phyloP scores from a whole-genome alignment of 352 stramenopile genomes.

The Phytophthora cactorum region DNA sequence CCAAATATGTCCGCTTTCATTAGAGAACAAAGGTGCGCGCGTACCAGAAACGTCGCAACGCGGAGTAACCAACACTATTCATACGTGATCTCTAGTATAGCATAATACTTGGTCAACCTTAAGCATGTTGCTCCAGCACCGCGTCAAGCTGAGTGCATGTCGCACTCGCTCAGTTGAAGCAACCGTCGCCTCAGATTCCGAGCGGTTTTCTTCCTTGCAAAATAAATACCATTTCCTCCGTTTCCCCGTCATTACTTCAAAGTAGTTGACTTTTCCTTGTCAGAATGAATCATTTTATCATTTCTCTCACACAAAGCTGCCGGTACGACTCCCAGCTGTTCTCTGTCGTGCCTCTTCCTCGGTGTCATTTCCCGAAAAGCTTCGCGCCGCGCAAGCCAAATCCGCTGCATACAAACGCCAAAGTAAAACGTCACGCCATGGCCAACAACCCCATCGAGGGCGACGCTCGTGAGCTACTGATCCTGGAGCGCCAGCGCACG shows the following conservation, averaged over 20 bases:
- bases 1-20: no score
- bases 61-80: no score
- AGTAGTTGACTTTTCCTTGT: background rate
- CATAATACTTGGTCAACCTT: background rate
- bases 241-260: background rate
- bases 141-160: slow-evolving; percentile 10
- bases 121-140: background rate
- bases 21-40: no score
- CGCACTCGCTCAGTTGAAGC: slow-evolving; percentile 21
- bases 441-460: slow-evolving; percentile 26
- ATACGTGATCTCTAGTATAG: no score
- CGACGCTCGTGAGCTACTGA: slow-evolving; percentile 63
- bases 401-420: background rate
- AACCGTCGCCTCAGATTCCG: background rate
- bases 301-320: background rate
- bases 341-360: slow-evolving; percentile 33
- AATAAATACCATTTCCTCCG: background rate
- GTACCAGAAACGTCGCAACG: no score
- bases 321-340: slow-evolving; percentile 11
- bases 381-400: slow-evolving; percentile 14
- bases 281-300: background rate
- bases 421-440: slow-evolving; percentile 10
- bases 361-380: slow-evolving; percentile 30
- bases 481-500: slow-evolving; percentile 80
- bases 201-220: background rate